Base-by-base conservation (phyloP, 352 stramenopile species). In the Elongisporangium undulatum region DNA sequence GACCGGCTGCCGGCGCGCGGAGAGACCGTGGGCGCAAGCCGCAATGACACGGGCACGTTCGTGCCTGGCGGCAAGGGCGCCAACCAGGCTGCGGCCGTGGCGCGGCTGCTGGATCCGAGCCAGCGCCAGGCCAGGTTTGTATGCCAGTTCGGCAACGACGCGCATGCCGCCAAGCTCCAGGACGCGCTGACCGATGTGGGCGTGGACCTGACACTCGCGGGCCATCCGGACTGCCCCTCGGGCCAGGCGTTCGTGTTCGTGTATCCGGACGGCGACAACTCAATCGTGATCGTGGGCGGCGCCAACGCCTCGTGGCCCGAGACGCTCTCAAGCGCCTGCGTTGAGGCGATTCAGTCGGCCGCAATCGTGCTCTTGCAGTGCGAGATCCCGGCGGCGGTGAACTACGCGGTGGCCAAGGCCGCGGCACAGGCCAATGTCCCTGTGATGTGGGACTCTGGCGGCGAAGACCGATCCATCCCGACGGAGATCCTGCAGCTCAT, bases 221-320 rank as follows among this genome's bases (percentile, higher is more conserved):
- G 68, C 8, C 67, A 79, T 51, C 75, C 69, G 13, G 53, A 52
- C 51, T 84, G 69, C 8, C 72, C 82, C 1, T 93, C 83, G 6
- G 85, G 85, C 16, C 85, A 95, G 57, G 85, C 85, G 9, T 89
- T 90, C 58, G 83, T 95, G 45, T 92, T 95, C 9, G 75, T 92
- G 34, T 89, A 91, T 51, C 82, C 85, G 34, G 72, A 89, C 56
- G 85, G 85, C 20, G 79, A 92, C 57, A 95, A 95, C 59, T 90
- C 83, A 26, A 95, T 95, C 58, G 75, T 95, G 19, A 88, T 95
- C 45, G 80, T 95, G 4, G 81, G 81, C 8, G 85, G 85, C 19
- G 85, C 85, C 20, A 95, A 95, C 41, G 64, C 64, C 17, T 69
- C 74, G 48, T 95, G 85, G 85, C 72, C 79, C 0, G 24, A 70